Conservation (phyloP, 2,329 filamentous ascomycete species). For the Aspergillus ruber region DNA sequence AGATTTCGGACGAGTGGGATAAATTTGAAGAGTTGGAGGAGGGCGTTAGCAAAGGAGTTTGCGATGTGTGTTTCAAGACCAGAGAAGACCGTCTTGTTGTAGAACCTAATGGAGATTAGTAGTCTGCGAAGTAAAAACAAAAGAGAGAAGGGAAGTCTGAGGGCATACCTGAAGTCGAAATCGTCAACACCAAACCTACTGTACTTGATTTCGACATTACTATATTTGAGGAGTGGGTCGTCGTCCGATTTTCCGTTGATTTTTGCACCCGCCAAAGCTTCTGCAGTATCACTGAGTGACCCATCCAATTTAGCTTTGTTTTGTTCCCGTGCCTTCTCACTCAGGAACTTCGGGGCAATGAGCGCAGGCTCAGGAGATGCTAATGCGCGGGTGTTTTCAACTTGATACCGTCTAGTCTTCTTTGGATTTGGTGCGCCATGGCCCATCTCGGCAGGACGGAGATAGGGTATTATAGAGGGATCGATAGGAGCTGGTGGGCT, state of each 20-base stretch:
- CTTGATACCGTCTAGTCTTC: conserved; percentile 70
- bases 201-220: conserved; percentile 95
- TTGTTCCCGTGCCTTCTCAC: conserved; percentile 75
- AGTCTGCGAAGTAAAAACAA: conserved; percentile 49
- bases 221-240: conserved; percentile 82
- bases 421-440: conserved; percentile 71
- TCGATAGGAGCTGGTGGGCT: conserved; percentile 74
- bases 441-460: conserved; percentile 68
- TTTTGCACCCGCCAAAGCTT: conserved; percentile 61
- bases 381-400: conserved; percentile 64
- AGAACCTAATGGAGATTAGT: conserved; percentile 55
- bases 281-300: conserved; percentile 51
- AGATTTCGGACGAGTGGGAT: conserved; percentile 82
- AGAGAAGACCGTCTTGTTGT: conserved; percentile 87
- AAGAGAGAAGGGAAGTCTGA: conserved; percentile 60
- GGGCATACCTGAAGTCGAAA: conserved; percentile 97
- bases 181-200: conserved; percentile 99
- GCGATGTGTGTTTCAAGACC: conserved; percentile 93
- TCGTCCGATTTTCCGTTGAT: conserved; percentile 66
- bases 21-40: conserved; percentile 87
- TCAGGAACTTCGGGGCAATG: conserved; percentile 83
- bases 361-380: conserved; percentile 56
- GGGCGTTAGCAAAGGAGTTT: conserved; percentile 90
- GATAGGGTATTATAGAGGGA: conserved; percentile 57
- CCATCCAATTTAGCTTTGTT: conserved; percentile 34